Evolutionary conservation across 2,329 filamentous ascomycete genomes (phyloP), one percentile per base, ranked within the genome.

Genomic region (Colletotrichum acutatum): DNA sequence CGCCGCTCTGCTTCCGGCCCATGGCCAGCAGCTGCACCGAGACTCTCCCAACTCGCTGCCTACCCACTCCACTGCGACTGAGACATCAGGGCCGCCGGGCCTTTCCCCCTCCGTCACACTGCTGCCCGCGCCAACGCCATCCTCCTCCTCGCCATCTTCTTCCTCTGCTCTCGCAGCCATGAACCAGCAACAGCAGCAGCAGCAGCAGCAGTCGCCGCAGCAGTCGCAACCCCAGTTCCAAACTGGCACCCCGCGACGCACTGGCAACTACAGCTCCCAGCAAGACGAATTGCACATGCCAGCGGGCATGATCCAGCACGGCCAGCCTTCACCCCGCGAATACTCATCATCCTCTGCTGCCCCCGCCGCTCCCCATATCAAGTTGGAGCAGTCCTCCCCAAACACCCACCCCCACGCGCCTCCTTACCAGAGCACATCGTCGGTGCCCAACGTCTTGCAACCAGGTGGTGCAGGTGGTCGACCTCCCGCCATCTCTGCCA

Each of bases 381-480:
- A 87, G 79, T 83, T 88, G 74, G 86, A 88, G 12, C 83, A 86
- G 72, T 77, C 79, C 49, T 80, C 82, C 22, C 78, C 83, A 71
- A 76, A 81, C 65, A 78, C 82, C 74, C 42, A 49, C 42, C 42
- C 42, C 42, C 42, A 49, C 19, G 42, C 42, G 42, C 83, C 82
- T 46, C 84, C 84, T 72, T 84, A 84, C 77, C 80, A 82, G 65
- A 77, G 77, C 74, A 77, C 81, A 60, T 85, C 84, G 69, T 80
- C 84, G 75, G 88, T 90, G 72, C 89, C 89, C 78, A 90, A 89
- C 82, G 84, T 89, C 68, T 85, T 91, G 75, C 89, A 90, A 79
- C 89, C 89, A 49, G 89, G 89, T 68, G 76, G 71, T 22, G 30
- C 74, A 62, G 77, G 76, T 64, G 75, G 76, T 57, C 82, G 84